Evolutionary conservation across 148 eudicot genomes (phyloP).

Genomic region (Bassia scoparia): DNA sequence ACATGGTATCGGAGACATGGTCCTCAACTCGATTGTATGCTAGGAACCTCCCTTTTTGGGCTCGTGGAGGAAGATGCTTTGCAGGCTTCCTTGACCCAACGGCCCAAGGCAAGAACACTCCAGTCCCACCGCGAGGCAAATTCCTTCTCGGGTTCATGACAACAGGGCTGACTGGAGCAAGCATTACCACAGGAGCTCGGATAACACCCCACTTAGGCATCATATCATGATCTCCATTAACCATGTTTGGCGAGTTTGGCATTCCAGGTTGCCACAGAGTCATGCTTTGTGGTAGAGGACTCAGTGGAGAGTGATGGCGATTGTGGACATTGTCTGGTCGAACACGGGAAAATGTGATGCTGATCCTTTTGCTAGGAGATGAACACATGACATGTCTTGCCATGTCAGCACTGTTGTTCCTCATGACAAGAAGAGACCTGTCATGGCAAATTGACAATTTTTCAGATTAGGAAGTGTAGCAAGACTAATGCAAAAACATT

Average conservation of each 20-base stretch:
- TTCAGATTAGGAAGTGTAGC: not conserved
- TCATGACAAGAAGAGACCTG: constrained; percentile 89
- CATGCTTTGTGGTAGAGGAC: constrained; percentile 49
- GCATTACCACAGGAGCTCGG: constrained; percentile 61
- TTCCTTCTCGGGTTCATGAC: constrained; percentile 44
- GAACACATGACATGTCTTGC: constrained; percentile 84
- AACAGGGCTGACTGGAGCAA: constrained; percentile 56
- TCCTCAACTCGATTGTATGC: constrained; percentile 40
- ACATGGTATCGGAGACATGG: constrained; percentile 37
- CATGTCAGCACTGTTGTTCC: constrained; percentile 86
- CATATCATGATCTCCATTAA: constrained; percentile 37
- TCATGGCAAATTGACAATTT: not conserved
- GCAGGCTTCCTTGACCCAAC: constrained; percentile 58
- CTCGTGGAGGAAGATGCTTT: constrained; percentile 86
- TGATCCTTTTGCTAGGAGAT: constrained; percentile 69
- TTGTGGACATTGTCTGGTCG: constrained; percentile 43
- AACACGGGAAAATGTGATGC: constrained; percentile 72
- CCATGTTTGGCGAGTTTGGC: constrained; percentile 38
- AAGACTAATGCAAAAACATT: not conserved
- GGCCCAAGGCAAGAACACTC: constrained; percentile 92
- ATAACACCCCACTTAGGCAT: constrained; percentile 65
- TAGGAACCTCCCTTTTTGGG: constrained; percentile 57
- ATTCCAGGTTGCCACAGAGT: constrained; percentile 67
- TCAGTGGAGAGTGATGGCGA: constrained; percentile 17
- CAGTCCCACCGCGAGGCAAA: constrained; percentile 65